Conservation (phyloP, 2,329 filamentous ascomycete genomes). For the Zopfia rhizophila region DNA sequence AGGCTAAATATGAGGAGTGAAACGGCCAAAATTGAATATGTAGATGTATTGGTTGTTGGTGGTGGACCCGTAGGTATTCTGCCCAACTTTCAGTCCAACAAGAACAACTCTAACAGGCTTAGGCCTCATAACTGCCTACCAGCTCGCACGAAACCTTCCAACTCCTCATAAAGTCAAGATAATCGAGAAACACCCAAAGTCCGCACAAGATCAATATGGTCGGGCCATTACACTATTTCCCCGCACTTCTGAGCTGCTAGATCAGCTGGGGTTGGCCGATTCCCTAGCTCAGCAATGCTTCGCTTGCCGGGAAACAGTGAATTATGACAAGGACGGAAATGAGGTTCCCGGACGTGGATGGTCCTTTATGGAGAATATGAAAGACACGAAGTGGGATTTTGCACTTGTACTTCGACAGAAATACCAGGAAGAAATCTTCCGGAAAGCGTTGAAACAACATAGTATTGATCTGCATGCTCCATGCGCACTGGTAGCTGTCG, state of each 20-base stretch:
- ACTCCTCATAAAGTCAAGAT: conserved; percentile 57
- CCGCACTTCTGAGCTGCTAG: conserved; percentile 63
- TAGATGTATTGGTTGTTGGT: conserved; percentile 38
- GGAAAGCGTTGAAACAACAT: conserved; percentile 51
- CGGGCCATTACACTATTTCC: conserved; percentile 66
- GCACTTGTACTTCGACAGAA: conserved; percentile 66
- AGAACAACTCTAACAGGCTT: conserved; percentile 8
- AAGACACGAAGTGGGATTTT: conserved; percentile 63
- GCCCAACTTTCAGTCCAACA: neutral
- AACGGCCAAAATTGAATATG: conserved; percentile 20
- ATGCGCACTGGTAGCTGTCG: conserved; percentile 51
- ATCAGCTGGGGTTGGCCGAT: conserved; percentile 62
- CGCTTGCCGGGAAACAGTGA: conserved; percentile 61
- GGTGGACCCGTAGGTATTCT: conserved; percentile 58
- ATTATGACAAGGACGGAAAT: conserved; percentile 60
- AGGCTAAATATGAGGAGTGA: conserved; percentile 25
- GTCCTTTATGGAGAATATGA: conserved; percentile 65
- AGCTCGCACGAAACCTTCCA: conserved; percentile 57
- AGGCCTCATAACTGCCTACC: conserved; percentile 57
- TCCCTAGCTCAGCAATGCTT: conserved; percentile 64
- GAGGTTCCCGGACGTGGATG: conserved; percentile 59
- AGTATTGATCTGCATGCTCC: conserved; percentile 51
- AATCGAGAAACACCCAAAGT: conserved; percentile 62
- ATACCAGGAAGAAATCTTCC: conserved; percentile 65
- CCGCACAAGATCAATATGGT: conserved; percentile 62